These are phyloP conservation scores for Podaxis carcinomalis DNA, from an alignment of 768 basidiomycete genomes.

Conservation along the genomic window DNA sequence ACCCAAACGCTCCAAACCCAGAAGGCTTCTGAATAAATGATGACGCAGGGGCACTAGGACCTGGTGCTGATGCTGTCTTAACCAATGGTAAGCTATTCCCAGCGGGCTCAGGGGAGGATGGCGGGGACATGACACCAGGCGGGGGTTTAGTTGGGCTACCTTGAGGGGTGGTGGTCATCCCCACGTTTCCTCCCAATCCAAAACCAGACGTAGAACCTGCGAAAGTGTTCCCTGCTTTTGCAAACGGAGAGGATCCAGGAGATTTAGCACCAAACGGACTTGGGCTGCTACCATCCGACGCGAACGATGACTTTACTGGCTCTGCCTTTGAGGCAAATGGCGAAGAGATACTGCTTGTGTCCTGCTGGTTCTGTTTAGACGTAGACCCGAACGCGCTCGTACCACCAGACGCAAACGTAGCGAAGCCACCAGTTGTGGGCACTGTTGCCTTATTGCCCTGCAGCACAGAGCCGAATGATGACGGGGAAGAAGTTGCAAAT, in stretches of 20 bases:
- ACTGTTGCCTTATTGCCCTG: background rate
- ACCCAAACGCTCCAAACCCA: conserved; percentile 47
- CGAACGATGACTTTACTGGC: background rate
- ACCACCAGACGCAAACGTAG: conserved; percentile 17
- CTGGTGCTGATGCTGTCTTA: background rate
- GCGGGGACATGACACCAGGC: conserved; percentile 1
- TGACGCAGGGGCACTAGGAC: conserved; percentile 10
- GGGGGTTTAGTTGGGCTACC: background rate
- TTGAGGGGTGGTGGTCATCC: conserved; percentile 1
- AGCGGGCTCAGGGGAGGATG: conserved; percentile 5
- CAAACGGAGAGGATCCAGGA: background rate
- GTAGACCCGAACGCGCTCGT: conserved; percentile 10
- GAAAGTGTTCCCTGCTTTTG: background rate
- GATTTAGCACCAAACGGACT: background rate
- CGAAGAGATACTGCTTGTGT: background rate
- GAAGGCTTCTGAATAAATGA: conserved; percentile 33
- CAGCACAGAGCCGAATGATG: conserved; percentile 6
- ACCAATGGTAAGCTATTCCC: background rate
- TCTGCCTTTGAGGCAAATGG: background rate
- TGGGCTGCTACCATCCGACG: background rate
- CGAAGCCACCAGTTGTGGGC: conserved; percentile 10
- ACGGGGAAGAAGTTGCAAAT: conserved; percentile 12
- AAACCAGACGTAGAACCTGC: background rate
- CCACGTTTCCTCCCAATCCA: background rate
- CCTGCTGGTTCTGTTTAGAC: background rate